phyloP scores from a whole-genome alignment of 768 basidiomycete species.

The Lactarius indigo region DNA sequence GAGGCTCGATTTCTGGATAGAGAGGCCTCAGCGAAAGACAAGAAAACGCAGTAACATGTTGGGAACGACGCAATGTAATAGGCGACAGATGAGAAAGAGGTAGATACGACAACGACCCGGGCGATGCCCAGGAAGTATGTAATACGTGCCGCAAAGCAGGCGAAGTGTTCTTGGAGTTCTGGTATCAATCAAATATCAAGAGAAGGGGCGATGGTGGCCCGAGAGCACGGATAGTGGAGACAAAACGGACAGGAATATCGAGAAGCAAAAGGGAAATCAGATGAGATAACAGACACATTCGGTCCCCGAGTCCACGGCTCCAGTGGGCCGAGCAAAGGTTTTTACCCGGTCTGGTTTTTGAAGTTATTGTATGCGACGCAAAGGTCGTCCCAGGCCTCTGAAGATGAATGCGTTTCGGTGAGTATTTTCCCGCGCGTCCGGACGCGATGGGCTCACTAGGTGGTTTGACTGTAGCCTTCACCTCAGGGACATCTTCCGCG shows the following conservation, averaged over 20 bases:
- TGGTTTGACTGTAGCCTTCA: not conserved
- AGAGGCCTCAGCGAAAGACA: not conserved
- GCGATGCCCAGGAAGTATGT: not conserved
- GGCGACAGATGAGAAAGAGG: not conserved
- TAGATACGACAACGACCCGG: not conserved
- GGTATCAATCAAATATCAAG: not conserved
- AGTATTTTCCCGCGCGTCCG: not conserved
- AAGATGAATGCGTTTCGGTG: not conserved
- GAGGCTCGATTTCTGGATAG: not conserved
- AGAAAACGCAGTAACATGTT: not conserved
- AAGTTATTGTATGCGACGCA: constrained; percentile 2
- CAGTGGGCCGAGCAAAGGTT: not conserved
- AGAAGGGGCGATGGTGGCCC: not conserved
- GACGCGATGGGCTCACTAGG: constrained; percentile 1
- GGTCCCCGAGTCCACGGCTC: not conserved
- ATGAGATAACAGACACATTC: not conserved
- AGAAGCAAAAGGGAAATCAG: not conserved
- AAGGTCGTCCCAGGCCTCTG: constrained; percentile 11
- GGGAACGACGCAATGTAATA: not conserved
- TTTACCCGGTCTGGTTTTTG: not conserved
- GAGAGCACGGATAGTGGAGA: not conserved
- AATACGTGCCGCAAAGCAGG: not conserved
- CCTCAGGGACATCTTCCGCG: constrained; percentile 4
- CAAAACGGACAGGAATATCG: not conserved
- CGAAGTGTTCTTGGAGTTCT: not conserved